phyloP scores from a whole-genome alignment of 139 green algal species.

The Coelastrella sp. region DNA sequence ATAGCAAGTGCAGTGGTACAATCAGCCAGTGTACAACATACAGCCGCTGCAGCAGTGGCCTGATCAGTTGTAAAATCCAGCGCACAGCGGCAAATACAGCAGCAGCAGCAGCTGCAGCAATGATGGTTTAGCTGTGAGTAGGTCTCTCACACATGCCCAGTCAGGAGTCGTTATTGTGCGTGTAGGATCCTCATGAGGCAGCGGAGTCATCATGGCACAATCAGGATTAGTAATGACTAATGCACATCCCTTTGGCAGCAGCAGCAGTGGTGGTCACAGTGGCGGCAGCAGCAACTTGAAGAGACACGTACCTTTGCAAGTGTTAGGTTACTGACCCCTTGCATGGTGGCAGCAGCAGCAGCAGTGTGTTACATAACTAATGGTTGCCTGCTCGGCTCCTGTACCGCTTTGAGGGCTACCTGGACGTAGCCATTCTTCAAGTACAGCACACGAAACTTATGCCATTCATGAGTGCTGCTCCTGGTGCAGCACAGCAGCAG shows the following conservation, averaged over 20 bases:
- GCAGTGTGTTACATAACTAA: not conserved
- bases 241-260: constrained; percentile 72
- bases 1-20: too few relatives aligned
- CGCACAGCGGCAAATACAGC: too few relatives aligned
- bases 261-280: too few relatives aligned
- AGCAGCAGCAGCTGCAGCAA: too few relatives aligned
- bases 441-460: constrained; percentile 8
- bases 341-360: constrained; percentile 32
- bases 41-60: too few relatives aligned
- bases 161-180: constrained; percentile 56
- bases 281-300: not conserved
- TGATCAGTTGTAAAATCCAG: too few relatives aligned
- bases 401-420: constrained; percentile 40
- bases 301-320: too few relatives aligned
- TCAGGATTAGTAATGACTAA: constrained; percentile 82
- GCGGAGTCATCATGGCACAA: constrained; percentile 69
- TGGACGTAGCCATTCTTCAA: constrained; percentile 40
- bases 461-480: not conserved
- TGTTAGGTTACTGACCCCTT: too few relatives aligned
- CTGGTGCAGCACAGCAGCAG: constrained; percentile 16
- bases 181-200: constrained; percentile 66
- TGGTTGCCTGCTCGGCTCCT: constrained; percentile 43
- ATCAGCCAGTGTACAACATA: too few relatives aligned
- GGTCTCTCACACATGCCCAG: too few relatives aligned
- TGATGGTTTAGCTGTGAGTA: too few relatives aligned